phyloP scores from a whole-genome alignment of 768 basidiomycete genomes.

The Amanita molliuscula region DNA sequence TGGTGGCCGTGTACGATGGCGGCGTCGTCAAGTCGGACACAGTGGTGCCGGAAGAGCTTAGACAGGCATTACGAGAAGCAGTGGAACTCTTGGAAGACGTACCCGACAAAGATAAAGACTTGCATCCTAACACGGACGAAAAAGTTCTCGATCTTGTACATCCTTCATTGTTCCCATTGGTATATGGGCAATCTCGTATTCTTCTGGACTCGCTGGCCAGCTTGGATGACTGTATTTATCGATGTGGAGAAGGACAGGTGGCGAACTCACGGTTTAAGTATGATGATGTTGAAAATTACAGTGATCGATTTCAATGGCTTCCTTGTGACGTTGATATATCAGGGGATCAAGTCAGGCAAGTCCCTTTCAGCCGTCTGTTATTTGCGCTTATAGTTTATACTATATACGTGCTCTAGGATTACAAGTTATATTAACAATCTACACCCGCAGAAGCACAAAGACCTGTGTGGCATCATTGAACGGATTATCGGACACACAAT shows the following conservation, averaged over 20 bases:
- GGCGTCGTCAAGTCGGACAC: constrained; percentile 20
- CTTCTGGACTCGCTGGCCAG: not conserved
- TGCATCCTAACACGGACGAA: constrained; percentile 3
- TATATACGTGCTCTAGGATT: too few relatives aligned
- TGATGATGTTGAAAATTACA: not conserved
- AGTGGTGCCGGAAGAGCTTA: constrained; percentile 12
- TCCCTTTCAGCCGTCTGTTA: too few relatives aligned
- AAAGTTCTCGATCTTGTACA: constrained; percentile 5
- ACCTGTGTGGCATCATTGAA: too few relatives aligned
- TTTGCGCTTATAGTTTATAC: too few relatives aligned
- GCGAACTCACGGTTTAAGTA: not conserved
- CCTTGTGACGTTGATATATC: not conserved
- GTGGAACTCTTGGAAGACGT: not conserved
- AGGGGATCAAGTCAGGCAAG: too few relatives aligned
- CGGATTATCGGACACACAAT: not conserved
- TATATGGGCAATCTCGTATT: not conserved
- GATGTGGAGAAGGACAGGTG: not conserved
- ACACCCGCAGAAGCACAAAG: too few relatives aligned
- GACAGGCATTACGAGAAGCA: not conserved
- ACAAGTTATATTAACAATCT: too few relatives aligned
- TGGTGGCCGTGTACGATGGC: constrained; percentile 6
- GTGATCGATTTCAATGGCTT: constrained; percentile 3
- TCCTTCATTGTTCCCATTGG: constrained; percentile 2
- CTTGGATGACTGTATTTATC: constrained; percentile 1
- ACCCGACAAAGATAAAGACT: not conserved